Base-by-base conservation (phyloP, 2,329 filamentous ascomycete genomes). In the Cordyceps javanica region DNA sequence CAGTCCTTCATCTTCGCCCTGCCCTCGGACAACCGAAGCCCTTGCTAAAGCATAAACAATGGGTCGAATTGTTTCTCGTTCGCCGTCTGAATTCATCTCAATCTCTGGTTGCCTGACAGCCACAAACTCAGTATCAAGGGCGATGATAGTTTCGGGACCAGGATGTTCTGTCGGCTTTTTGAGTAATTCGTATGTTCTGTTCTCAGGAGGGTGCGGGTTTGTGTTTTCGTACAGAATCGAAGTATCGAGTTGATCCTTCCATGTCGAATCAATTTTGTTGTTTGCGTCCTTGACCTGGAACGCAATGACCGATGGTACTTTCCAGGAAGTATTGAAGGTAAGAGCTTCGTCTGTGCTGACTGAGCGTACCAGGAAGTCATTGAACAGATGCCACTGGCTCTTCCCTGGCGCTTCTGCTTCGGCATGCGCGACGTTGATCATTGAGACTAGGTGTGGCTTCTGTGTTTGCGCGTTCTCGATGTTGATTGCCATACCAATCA, bases 81-180 rank as follows among this genome's bases (percentile, higher is more conserved):
- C 90, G 23, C 94, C 94, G 63, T 97, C 92, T 3, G 93, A 92
- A 70, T 95, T 96, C 75, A 99, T 91, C 67, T 97, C 91, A 55
- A 97, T 96, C 69, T 97, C 93, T 48, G 94, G 91, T 63, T 94
- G 89, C 62, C 95, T 89, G 2, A 97, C 82, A 23, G 91, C 87
- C 8, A 99, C 95, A 64, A 99, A 99, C 71, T 99, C 94, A 0
- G 95, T 96, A 68, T 99, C 94, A 5, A 99, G 84, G 1, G 92
- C 94, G 45, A 97, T 83, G 11, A 94, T 87, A 2, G 85, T 91
- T 14, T 87, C 83, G 0, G 87, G 80, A 0, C 81, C 80, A 1
- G 90, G 91, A 7, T 78, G 79, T 72, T 97, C 92, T 0, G 72
- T 75, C 1, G 76, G 66, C 0, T 77, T 69, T 30, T 83, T 74